Evolutionary conservation across 2,329 filamentous ascomycete species (phyloP).

Genomic region (Boeremia exigua): DNA sequence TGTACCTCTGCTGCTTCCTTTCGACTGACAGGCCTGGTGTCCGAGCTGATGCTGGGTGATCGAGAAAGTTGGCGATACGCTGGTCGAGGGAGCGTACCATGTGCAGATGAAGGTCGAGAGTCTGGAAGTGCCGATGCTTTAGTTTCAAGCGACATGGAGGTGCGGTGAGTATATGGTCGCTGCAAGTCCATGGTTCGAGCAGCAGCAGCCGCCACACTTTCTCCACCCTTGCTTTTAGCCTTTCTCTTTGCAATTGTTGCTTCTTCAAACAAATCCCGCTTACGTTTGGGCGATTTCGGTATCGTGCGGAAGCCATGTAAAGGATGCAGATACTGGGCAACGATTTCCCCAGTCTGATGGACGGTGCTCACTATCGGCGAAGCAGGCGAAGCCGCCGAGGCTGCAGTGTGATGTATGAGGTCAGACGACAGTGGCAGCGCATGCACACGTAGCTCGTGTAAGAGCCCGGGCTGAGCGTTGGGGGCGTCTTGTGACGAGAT

Average conservation of each 20-base stretch:
- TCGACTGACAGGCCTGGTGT: slow-evolving; percentile 39
- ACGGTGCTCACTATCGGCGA: slow-evolving; percentile 11
- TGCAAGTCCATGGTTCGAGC: slow-evolving; percentile 38
- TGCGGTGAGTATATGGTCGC: slow-evolving; percentile 40
- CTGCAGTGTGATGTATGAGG: slow-evolving; percentile 32
- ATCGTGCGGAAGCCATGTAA: slow-evolving; percentile 29
- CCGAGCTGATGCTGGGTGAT: slow-evolving; percentile 43
- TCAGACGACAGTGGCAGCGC: slow-evolving; percentile 55
- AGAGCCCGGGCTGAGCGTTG: slow-evolving; percentile 7
- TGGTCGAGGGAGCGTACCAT: slow-evolving; percentile 29
- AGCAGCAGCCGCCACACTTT: slow-evolving; percentile 52
- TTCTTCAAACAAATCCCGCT: slow-evolving; percentile 56
- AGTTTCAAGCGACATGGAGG: slow-evolving; percentile 39
- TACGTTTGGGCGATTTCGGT: slow-evolving; percentile 49
- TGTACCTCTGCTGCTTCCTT: slow-evolving; percentile 36
- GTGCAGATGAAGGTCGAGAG: slow-evolving; percentile 33
- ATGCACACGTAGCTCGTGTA: slow-evolving; percentile 41
- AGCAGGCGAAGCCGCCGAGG: slow-evolving; percentile 9
- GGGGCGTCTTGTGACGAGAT: slow-evolving; percentile 30
- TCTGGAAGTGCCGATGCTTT: slow-evolving; percentile 30
- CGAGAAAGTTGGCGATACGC: slow-evolving; percentile 35
- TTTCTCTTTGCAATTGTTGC: slow-evolving; percentile 53
- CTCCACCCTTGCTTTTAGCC: slow-evolving; percentile 51
- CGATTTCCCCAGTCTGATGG: slow-evolving; percentile 15
- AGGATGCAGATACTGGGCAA: slow-evolving; percentile 44